phyloP scores from a whole-genome alignment of 768 basidiomycete species.

The Rhizopogon rudus region DNA sequence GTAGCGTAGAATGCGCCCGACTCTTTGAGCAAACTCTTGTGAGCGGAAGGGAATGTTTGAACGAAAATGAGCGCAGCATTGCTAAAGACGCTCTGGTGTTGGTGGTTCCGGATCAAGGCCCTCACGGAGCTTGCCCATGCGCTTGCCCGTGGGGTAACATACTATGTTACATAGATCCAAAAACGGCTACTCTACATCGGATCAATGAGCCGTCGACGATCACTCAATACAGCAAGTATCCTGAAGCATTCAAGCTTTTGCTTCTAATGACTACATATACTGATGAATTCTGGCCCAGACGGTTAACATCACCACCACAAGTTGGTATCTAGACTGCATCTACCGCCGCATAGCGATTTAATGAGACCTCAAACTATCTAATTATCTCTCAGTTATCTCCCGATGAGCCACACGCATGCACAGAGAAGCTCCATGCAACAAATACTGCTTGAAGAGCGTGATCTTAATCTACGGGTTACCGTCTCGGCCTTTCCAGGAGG shows the following conservation, averaged over 20 bases:
- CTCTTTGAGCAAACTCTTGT: constrained; percentile 2
- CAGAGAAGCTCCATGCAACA: background rate
- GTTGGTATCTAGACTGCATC: too few species aligned
- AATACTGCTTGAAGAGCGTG: background rate
- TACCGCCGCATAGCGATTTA: too few species aligned
- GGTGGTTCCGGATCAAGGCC: background rate
- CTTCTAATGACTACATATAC: too few species aligned
- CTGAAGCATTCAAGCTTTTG: too few species aligned
- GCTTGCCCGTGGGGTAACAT: background rate
- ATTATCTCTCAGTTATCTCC: too few species aligned
- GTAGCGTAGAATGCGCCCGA: constrained; percentile 11
- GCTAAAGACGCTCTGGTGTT: background rate
- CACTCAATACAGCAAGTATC: too few species aligned
- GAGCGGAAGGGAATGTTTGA: background rate
- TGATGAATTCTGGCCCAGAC: too few species aligned
- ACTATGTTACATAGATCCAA: background rate
- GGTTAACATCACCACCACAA: too few species aligned
- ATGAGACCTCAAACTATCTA: too few species aligned
- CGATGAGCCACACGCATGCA: too few species aligned
- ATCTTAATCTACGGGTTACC: background rate
- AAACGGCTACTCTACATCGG: background rate
- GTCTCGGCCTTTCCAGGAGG: background rate
- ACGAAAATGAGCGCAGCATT: constrained; percentile 11
- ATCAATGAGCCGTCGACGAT: too few species aligned
- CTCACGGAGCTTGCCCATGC: background rate